Conservation (phyloP, 768 basidiomycete genomes). For the Mycena haematopus region DNA sequence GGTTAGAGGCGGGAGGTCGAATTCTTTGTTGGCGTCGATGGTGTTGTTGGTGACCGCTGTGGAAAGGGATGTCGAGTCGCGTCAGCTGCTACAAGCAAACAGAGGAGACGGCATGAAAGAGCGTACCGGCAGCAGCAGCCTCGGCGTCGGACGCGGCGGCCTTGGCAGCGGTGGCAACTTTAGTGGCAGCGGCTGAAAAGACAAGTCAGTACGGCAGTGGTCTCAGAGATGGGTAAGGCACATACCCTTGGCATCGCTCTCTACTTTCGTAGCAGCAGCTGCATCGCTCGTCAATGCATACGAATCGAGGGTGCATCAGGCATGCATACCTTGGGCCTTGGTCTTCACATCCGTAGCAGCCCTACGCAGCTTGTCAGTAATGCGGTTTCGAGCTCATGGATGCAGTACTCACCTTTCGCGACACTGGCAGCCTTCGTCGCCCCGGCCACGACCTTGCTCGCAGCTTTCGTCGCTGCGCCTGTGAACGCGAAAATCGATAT, state of each 20-base stretch:
- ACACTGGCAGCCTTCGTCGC: not conserved
- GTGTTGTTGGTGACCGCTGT: constrained; percentile 7
- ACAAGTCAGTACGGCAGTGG: too few species aligned
- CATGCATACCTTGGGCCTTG: too few species aligned
- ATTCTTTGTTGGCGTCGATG: constrained; percentile 1
- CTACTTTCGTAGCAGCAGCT: not conserved
- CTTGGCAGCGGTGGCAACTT: constrained; percentile 7
- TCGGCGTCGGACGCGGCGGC: constrained; percentile 1
- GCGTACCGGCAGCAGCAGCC: not conserved
- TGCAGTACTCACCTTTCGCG: not conserved
- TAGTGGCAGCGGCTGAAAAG: not conserved
- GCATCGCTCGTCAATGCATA: too few species aligned
- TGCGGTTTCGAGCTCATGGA: too few species aligned
- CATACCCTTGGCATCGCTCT: not conserved
- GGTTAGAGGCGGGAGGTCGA: constrained; percentile 8
- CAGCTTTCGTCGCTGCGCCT: too few species aligned
- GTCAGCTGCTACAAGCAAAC: not conserved
- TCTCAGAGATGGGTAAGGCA: too few species aligned
- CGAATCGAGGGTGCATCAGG: too few species aligned
- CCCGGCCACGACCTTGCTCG: not conserved
- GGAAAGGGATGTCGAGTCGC: not conserved
- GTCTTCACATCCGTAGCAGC: too few species aligned
- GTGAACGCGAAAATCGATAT: too few species aligned
- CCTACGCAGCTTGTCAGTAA: too few species aligned
- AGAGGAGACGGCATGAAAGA: not conserved